Evolutionary conservation across 768 basidiomycete species (phyloP), one percentile per base, ranked within the genome.

Genomic region (Hericium coralloides): DNA sequence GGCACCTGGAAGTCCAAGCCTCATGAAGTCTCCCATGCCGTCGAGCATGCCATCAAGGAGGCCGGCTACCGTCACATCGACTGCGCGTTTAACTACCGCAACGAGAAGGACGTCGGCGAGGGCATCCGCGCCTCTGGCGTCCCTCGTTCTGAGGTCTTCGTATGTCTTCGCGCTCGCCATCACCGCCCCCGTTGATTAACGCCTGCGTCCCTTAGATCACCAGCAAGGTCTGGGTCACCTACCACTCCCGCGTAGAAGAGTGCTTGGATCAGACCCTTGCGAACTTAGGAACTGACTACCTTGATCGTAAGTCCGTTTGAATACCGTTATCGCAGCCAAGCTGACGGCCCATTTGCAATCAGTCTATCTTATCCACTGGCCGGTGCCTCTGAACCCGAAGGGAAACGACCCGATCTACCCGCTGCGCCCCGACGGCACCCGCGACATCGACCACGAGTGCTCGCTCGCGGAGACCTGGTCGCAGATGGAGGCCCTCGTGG

Each of bases 1-100:
- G 89, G 89, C 15, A 92, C 92, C 15, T 92, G 89, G 89, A 84
- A 89, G 69, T 83, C 85, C 45, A 79, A 82, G 61, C 75, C 85
- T 3, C 85, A 86, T 51, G 84, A 91, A 60, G 90, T 89, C 37
- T 72, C 73, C 12, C 61, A 72, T 41, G 92, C 92, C 2, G 92
- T 95, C 25, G 76, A 78, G 55, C 78, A 79, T 62, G 91, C 91
- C 1, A 70, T 95, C 59, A 85, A 84, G 60, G 80, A 81, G 56
- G 76, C 70, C 37, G 91, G 91, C 12, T 92, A 92, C 73, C 78
- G 79, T 68, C 90, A 83, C 66, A 83, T 85, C 60, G 87, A 87
- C 69, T 88, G 84, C 67, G 88, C 87, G 38, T 74, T 74, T 85
- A 77, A 73, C 55, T 87, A 87, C 64, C 78, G 79, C 55, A 93